Conservation (phyloP, 2,329 filamentous ascomycete genomes). For the Xylaria sp. region DNA sequence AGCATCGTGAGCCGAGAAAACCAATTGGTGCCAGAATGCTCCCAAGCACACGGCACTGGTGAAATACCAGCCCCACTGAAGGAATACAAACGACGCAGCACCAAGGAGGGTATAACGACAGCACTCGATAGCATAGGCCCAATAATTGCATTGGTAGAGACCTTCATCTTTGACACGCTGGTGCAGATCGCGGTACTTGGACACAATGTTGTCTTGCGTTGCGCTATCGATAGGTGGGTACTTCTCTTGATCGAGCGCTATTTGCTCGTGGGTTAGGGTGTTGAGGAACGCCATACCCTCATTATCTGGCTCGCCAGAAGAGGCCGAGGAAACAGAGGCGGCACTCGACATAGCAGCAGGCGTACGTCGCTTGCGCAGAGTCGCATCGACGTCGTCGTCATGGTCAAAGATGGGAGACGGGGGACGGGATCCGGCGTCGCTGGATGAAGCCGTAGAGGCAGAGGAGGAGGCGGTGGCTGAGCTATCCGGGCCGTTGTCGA, state of each 20-base stretch:
- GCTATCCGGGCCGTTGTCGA: slow-evolving; percentile 53
- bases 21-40: slow-evolving; percentile 90
- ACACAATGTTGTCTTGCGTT: slow-evolving; percentile 79
- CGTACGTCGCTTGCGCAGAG: slow-evolving; percentile 48
- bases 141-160: slow-evolving; percentile 86
- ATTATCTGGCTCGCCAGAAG: slow-evolving; percentile 61
- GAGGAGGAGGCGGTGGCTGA: slow-evolving; percentile 18
- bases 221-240: slow-evolving; percentile 81
- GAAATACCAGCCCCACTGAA: slow-evolving; percentile 73
- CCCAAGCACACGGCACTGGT: slow-evolving; percentile 80
- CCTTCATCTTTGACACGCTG: slow-evolving; percentile 76
- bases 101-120: slow-evolving; percentile 78
- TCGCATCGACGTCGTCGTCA: slow-evolving; percentile 54
- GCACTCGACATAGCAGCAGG: slow-evolving; percentile 46
- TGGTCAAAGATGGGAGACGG: slow-evolving; percentile 65
- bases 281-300: slow-evolving; percentile 73
- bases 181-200: slow-evolving; percentile 83
- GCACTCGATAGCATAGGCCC: slow-evolving; percentile 78
- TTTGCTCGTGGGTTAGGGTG: slow-evolving; percentile 76
- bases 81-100: slow-evolving; percentile 66
- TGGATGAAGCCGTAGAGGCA: slow-evolving; percentile 54
- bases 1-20: slow-evolving; percentile 93
- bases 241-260: slow-evolving; percentile 78
- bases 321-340: slow-evolving; percentile 69
- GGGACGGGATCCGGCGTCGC: slow-evolving; percentile 63